phyloP scores from a whole-genome alignment of 345 rosid genomes.

The Erodium maritimum region DNA sequence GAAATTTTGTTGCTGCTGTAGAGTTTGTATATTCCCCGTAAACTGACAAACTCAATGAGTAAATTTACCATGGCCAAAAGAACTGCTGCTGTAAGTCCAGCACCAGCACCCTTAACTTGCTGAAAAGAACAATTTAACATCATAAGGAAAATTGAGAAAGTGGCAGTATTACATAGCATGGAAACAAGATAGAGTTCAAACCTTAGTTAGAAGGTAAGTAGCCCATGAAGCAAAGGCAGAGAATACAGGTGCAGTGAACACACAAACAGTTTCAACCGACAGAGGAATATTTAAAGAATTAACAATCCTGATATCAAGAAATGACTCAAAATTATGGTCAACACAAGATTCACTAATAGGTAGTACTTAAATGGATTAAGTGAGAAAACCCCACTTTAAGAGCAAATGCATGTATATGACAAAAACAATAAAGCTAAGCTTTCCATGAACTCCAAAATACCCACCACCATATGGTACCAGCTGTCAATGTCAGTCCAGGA shows the following conservation, averaged over 20 bases:
- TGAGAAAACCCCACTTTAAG: background rate
- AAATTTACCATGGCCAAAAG: slow-evolving; percentile 90
- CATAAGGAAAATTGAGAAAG: slow-evolving; percentile 7
- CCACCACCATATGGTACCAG: slow-evolving; percentile 92
- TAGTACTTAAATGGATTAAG: too few relatives aligned
- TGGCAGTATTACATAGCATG: slow-evolving; percentile 7
- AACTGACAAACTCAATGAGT: background rate
- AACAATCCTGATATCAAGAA: slow-evolving; percentile 39
- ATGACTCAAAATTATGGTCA: slow-evolving; percentile 5
- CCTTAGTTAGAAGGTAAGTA: slow-evolving; percentile 86
- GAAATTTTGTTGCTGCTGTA: background rate
- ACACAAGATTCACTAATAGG: too few relatives aligned
- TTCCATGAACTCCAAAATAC: slow-evolving; percentile 15
- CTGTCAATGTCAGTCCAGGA: slow-evolving; percentile 94
- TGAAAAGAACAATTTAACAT: slow-evolving; percentile 19
- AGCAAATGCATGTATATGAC: background rate
- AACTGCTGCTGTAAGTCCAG: slow-evolving; percentile 91
- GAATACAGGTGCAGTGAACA: slow-evolving; percentile 90
- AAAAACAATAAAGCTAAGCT: background rate
- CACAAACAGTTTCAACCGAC: slow-evolving; percentile 97
- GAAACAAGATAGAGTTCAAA: slow-evolving; percentile 16
- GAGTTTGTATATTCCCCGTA: background rate
- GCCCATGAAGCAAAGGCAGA: slow-evolving; percentile 99
- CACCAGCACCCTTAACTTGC: slow-evolving; percentile 93
- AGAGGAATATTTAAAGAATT: slow-evolving; percentile 80